Evolutionary conservation across 2,329 filamentous ascomycete genomes (phyloP).

Genomic region (Fusarium denticulatum): DNA sequence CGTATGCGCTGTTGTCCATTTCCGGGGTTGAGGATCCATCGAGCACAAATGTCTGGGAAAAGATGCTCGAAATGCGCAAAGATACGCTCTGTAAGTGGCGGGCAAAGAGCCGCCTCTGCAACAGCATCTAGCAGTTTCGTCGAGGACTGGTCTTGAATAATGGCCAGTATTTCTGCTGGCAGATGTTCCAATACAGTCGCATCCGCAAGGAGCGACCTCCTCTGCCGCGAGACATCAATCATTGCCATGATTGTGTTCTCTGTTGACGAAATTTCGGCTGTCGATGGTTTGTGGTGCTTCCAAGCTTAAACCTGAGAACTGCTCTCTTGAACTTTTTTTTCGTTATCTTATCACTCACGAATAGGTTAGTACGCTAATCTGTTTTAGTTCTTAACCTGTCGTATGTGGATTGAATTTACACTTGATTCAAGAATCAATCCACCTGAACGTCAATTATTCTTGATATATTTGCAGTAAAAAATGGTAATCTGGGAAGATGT

Average conservation of each 20-base stretch:
- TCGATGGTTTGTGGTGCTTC: slow-evolving; percentile 39
- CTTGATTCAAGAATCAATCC: not conserved
- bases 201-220: slow-evolving; percentile 66
- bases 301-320: slow-evolving; percentile 36
- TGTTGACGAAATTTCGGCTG: slow-evolving; percentile 42
- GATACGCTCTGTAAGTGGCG: slow-evolving; percentile 75
- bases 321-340: slow-evolving; percentile 52
- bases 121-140: slow-evolving; percentile 77
- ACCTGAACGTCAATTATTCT: not conserved
- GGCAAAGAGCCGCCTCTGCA: slow-evolving; percentile 73
- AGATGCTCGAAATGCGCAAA: slow-evolving; percentile 79
- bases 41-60: slow-evolving; percentile 83
- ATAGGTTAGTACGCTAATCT: slow-evolving; percentile 12
- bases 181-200: slow-evolving; percentile 66
- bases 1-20: slow-evolving; percentile 51
- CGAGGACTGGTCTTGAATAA: slow-evolving; percentile 71
- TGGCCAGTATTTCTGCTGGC: slow-evolving; percentile 74
- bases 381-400: slow-evolving; percentile 9
- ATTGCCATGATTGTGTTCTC: slow-evolving; percentile 60
- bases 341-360: slow-evolving; percentile 31
- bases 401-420: not conserved
- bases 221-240: slow-evolving; percentile 65
- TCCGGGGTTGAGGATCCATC: slow-evolving; percentile 71
- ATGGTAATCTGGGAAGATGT: not conserved
- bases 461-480: no score